phyloP scores from a whole-genome alignment of 2,329 filamentous ascomycete genomes.

The Zalaria obscura region DNA sequence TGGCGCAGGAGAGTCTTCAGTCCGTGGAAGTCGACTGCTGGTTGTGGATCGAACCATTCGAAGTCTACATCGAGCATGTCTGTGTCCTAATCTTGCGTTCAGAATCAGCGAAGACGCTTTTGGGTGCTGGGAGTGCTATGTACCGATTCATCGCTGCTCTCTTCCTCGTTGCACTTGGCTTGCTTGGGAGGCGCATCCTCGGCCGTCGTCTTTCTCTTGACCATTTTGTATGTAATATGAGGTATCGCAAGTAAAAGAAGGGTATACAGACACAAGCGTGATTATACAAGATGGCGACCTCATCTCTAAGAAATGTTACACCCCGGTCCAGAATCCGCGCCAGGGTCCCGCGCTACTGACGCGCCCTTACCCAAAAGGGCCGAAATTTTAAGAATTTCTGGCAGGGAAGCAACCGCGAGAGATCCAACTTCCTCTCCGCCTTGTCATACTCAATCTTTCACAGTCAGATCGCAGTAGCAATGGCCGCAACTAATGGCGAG shows the following conservation, averaged over 20 bases:
- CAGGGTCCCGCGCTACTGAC: no score
- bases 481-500: conserved; percentile 12
- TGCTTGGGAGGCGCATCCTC: conserved; percentile 30
- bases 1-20: conserved; percentile 82
- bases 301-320: no score
- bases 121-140: not conserved
- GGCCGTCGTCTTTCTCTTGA: conserved; percentile 35
- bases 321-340: no score
- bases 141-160: conserved; percentile 17
- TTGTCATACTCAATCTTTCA: not conserved
- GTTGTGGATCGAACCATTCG: conserved; percentile 94
- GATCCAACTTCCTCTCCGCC: no score
- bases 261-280: no score
- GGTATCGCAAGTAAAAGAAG: no score
- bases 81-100: conserved; percentile 49
- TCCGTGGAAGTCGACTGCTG: conserved; percentile 85
- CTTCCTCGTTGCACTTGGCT: conserved; percentile 23
- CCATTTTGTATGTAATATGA: conserved; percentile 23
- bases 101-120: not conserved
- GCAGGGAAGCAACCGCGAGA: no score
- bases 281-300: no score
- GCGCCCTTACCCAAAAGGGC: no score
- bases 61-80: conserved; percentile 93
- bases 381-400: no score
- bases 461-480: conserved; percentile 2